Conservation (phyloP, 768 basidiomycete genomes). For the Favolaschia claudopus region DNA sequence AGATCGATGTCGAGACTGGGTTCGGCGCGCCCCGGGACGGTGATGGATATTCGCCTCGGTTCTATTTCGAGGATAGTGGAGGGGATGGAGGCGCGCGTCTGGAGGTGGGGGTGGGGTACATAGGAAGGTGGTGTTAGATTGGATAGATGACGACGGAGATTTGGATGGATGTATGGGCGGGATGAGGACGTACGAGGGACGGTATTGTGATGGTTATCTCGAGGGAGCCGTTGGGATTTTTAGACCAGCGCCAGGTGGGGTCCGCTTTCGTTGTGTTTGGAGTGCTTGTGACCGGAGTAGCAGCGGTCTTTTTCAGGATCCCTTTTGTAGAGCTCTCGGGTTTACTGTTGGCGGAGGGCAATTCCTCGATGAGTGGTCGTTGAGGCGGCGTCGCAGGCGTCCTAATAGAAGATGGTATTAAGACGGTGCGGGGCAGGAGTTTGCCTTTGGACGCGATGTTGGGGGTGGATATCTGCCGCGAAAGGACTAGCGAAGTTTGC, state of each 20-base stretch:
- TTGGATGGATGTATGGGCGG: background rate
- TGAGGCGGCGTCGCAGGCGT: conserved; percentile 15
- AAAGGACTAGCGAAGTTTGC: conserved; percentile 64
- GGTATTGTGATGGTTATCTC: conserved; percentile 63
- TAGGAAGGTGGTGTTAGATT: background rate
- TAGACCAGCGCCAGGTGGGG: conserved; percentile 62
- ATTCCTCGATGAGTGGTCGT: conserved; percentile 59
- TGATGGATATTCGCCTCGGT: conserved; percentile 60
- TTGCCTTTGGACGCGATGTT: conserved; percentile 84
- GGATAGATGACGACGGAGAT: background rate
- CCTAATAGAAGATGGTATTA: conserved; percentile 55
- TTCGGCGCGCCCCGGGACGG: conserved; percentile 49
- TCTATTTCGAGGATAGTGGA: conserved; percentile 71
- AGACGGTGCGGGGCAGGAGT: conserved; percentile 61
- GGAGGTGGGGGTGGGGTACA: too few relatives aligned
- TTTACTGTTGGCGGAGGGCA: conserved; percentile 20
- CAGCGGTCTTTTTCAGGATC: conserved; percentile 44
- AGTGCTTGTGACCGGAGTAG: background rate
- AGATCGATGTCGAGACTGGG: conserved; percentile 63
- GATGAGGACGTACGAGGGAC: conserved; percentile 55
- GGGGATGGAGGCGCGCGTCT: conserved; percentile 58
- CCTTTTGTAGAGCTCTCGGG: conserved; percentile 40
- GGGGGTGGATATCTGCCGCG: conserved; percentile 73
- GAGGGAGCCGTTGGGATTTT: conserved; percentile 47
- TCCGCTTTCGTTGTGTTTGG: conserved; percentile 13